Base-by-base conservation (phyloP, 768 basidiomycete genomes). In the Boletus speciosus region DNA sequence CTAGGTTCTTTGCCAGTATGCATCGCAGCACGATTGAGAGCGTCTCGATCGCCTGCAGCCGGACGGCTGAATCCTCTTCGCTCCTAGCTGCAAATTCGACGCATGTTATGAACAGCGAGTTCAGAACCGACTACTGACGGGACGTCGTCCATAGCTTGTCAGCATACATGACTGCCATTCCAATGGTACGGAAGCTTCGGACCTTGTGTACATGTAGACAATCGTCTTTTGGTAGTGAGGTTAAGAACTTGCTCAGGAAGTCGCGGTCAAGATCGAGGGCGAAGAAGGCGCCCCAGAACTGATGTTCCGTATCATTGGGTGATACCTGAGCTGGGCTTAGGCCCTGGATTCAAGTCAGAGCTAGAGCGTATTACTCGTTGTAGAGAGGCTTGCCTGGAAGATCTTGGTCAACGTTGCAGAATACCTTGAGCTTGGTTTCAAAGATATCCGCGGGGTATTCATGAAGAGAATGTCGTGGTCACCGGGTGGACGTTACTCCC, bases 141-240 rank as follows among this genome's bases (percentile, higher is more conserved):
- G 64, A 59, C 43, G 31, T 47, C 34, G 51, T 48, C 55, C 55
- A 51, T 40, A 16, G 15, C 42, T 36, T 32, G 54, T 54, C 19
- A 62, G 58, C 56, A 54, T 21, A 57, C 43, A 52, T 49, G 36
- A 41, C 34, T 2, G 5, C 6, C 6, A 7, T 29, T 34, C 27
- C 39, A 23, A 14, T 2, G 21, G 47, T 3, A 29, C 37, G 10
- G 12, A 39, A 21, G 27, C 19, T 6, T 49, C 67, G 55, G 61
- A 85, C 85, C 79, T 85, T 86, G 47, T 78, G 67, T 27, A 56
- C 54, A 3, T 75, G 74, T 14, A 83, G 54, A 61, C 78, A 85
- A 6, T 71, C 74, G 12, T 81, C 80, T 49, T 80, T 84, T 15
- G 76, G 60, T 11, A 81, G 36, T 21, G 67, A 65, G 23, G 66